Evolutionary conservation across 2,329 filamentous ascomycete genomes (phyloP), one percentile per base, ranked within the genome.

Genomic region (Fusarium ramigenum): DNA sequence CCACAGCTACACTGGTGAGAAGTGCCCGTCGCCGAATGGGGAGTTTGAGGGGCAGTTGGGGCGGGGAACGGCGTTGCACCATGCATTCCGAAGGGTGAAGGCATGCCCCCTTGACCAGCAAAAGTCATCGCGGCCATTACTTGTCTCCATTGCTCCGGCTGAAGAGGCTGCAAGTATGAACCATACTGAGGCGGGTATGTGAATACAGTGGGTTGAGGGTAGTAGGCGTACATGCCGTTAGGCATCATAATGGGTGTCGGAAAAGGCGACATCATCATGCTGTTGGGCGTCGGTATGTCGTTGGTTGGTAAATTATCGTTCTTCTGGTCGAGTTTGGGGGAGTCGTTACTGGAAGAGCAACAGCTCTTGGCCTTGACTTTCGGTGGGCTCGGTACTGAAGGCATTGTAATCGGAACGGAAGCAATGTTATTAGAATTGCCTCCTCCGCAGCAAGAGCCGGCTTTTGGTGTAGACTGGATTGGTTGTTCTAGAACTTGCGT

Each of bases 1-100:
- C 92, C 92, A 77, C 92, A 93, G 53, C 85, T 84, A 75, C 92
- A 93, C 60, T 80, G 83, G 50, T 83, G 83, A 60, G 78, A 82
- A 25, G 80, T 84, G 73, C 80, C 82, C 7, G 75, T 64, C 7
- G 74, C 65, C 11, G 73, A 56, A 57, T 77, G 61, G 47, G 66
- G 49, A 66, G 75, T 59, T 58, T 77, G 60, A 42, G 66, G 43
- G 34, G 66, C 34, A 61, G 46, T 70, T 21, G 70, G 68, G 15
- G 67, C 59, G 16, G 66, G 69, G 49, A 78, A 77, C 11, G 78
- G 60, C 12, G 73, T 61, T 9, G 76, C 46, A 23, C 66, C 69
- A 18, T 77, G 59, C 60, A 79, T 73, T n/a, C 71, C 74, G 60
- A 79, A 79, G 16, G 78, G 70, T 46, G 73, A 66, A 23, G 79